phyloP scores from a whole-genome alignment of 352 stramenopile species.

The Phytophthora fragariaefolia region DNA sequence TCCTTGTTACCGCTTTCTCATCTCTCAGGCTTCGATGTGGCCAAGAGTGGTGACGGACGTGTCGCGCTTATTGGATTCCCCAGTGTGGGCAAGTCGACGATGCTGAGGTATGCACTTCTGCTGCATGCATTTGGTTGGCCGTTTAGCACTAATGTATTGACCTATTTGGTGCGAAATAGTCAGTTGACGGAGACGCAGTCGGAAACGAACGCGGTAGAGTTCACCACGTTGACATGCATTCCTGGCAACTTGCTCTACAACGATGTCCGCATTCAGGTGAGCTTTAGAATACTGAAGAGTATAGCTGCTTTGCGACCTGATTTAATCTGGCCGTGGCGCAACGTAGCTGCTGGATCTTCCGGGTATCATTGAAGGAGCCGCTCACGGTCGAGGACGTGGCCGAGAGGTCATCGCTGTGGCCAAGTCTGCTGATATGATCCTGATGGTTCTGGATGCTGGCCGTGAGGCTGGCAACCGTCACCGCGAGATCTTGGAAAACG shows the following conservation, averaged over 20 bases:
- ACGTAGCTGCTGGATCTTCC: slow-evolving; percentile 97
- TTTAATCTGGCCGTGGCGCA: slow-evolving; percentile 2
- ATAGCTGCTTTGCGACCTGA: background rate
- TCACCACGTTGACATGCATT: slow-evolving; percentile 99
- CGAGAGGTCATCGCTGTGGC: slow-evolving; percentile 99
- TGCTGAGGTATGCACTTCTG: slow-evolving; percentile 62
- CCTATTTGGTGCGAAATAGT: slow-evolving; percentile 37
- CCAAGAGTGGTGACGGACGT: slow-evolving; percentile 95
- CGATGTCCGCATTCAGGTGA: slow-evolving; percentile 95
- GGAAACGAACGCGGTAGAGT: slow-evolving; percentile 97
- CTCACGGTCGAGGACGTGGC: slow-evolving; percentile 97
- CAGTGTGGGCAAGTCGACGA: slow-evolving; percentile 90
- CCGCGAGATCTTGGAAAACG: slow-evolving; percentile 97
- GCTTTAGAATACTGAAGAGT: background rate
- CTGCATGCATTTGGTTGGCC: background rate
- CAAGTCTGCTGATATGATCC: slow-evolving; percentile 98
- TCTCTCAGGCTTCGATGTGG: slow-evolving; percentile 92
- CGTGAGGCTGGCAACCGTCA: slow-evolving; percentile 98
- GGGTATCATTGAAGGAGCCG: slow-evolving; percentile 99
- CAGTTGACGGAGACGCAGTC: slow-evolving; percentile 97
- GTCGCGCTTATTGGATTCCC: slow-evolving; percentile 97
- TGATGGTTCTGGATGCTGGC: slow-evolving; percentile 99
- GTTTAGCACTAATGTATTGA: background rate
- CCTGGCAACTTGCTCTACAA: slow-evolving; percentile 97
- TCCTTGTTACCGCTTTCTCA: background rate